Conservation (phyloP, 2,329 filamentous ascomycete species). For the Podosphaera aphanis region DNA sequence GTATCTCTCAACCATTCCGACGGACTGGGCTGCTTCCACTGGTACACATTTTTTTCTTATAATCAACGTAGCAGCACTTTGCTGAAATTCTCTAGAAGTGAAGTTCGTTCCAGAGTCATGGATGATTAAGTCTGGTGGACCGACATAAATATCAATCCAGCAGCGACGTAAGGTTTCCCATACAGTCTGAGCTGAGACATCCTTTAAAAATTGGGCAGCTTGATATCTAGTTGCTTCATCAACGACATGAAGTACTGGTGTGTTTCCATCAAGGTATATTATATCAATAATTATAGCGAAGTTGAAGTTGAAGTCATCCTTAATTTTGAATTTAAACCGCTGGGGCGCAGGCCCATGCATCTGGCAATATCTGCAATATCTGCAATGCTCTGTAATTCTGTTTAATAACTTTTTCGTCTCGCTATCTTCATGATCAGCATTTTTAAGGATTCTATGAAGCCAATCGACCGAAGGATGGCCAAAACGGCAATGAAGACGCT, state of each 20-base stretch:
- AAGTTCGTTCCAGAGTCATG: slow-evolving; percentile 2
- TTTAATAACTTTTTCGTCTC: background rate
- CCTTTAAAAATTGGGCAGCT: slow-evolving; percentile 1
- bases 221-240: slow-evolving; percentile 1
- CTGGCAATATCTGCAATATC: background rate
- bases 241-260: slow-evolving; percentile 21
- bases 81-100: slow-evolving; percentile 1
- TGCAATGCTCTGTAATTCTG: background rate
- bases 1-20: slow-evolving; percentile 1
- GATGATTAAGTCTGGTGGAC: background rate
- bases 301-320: background rate
- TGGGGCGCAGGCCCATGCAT: background rate
- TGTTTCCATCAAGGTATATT: slow-evolving; percentile 33
- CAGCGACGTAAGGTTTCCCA: slow-evolving; percentile 1
- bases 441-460: background rate
- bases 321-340: background rate
- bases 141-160: slow-evolving; percentile 3
- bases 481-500: slow-evolving; percentile 1
- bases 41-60: background rate
- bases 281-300: background rate
- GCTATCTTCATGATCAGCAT: background rate
- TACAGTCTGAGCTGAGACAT: background rate
- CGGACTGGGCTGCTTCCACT: slow-evolving; percentile 2
- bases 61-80: background rate
- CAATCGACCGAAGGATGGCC: background rate